Conservation (phyloP, 208 protist genomes). For the Acanthamoeba divionensis region DNA sequence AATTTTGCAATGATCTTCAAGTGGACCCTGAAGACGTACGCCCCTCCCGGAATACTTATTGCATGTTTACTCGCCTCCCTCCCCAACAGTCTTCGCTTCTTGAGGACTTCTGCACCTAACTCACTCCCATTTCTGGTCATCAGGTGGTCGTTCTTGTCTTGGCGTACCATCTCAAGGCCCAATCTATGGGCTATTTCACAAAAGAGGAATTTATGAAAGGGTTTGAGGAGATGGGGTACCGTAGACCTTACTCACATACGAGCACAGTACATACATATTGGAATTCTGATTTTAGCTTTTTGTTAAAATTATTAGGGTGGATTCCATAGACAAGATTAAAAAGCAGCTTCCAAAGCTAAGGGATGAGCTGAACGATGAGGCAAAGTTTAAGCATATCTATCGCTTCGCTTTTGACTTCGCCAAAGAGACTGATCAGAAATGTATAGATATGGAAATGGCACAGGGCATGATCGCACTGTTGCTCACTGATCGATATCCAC, state of each 20-base stretch:
- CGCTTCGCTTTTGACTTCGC: slow-evolving; percentile 35
- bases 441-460: slow-evolving; percentile 46
- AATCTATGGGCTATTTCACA: slow-evolving; percentile 21
- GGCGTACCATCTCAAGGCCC: slow-evolving; percentile 41
- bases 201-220: slow-evolving; percentile 53
- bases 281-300: background rate
- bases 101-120: background rate
- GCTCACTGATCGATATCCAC: background rate
- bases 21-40: slow-evolving; percentile 45
- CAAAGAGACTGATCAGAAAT: slow-evolving; percentile 50
- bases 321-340: slow-evolving; percentile 35
- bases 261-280: background rate
- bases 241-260: background rate
- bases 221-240: slow-evolving; percentile 24
- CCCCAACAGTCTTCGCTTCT: too few species aligned
- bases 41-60: too few species aligned
- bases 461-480: background rate
- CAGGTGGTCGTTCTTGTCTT: slow-evolving; percentile 38
- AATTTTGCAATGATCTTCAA: slow-evolving; percentile 35
- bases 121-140: background rate
- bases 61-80: too few species aligned
- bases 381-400: slow-evolving; percentile 44
- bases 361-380: background rate
- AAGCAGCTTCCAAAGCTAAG: slow-evolving; percentile 40
- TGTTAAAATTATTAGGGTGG: background rate